Percentiles rank a stretch among this genome's conserved stretches.
Evolutionary conservation across 108 stramenopile species (phyloP).

Genomic region (Pseudonitzschia multistriata): DNA sequence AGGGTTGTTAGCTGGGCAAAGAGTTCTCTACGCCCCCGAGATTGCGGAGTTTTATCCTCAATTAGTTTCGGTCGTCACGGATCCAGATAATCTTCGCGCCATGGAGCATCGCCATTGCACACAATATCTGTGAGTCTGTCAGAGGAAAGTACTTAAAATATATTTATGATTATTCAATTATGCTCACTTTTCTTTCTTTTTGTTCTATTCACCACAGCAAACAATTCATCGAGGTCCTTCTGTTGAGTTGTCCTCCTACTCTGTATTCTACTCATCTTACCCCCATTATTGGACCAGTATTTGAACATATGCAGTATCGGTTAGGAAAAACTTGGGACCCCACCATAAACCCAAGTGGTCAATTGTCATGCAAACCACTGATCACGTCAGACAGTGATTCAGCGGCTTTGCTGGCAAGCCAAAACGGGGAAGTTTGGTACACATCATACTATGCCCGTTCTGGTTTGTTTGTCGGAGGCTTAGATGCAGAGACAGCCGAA

Average conservation of each 20-base stretch:
- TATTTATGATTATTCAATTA: background rate
- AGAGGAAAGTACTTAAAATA: background rate
- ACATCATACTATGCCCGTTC: conserved; percentile 70
- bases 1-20: conserved; percentile 67
- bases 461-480: conserved; percentile 85
- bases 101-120: conserved; percentile 89
- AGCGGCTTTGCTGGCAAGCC: conserved; percentile 53
- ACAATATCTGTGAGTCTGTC: conserved; percentile 64
- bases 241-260: conserved; percentile 73
- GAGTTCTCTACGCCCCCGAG: conserved; percentile 80
- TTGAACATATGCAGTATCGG: conserved; percentile 74
- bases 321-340: conserved; percentile 77
- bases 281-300: conserved; percentile 73
- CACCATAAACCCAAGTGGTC: conserved; percentile 17
- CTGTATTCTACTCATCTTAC: conserved; percentile 79
- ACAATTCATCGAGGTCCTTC: conserved; percentile 76
- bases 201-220: conserved; percentile 38
- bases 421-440: conserved; percentile 70
- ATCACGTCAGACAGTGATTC: conserved; percentile 45
- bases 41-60: conserved; percentile 56
- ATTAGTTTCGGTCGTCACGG: conserved; percentile 63
- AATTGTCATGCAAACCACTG: conserved; percentile 35
- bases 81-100: conserved; percentile 58
- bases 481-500: conserved; percentile 70
- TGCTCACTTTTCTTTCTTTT: background rate